A percentile compares a stretch with the other conserved stretches of the same genome.
Conservation (phyloP, 805 yeast species). For the Wickerhamiella musiphila region DNA sequence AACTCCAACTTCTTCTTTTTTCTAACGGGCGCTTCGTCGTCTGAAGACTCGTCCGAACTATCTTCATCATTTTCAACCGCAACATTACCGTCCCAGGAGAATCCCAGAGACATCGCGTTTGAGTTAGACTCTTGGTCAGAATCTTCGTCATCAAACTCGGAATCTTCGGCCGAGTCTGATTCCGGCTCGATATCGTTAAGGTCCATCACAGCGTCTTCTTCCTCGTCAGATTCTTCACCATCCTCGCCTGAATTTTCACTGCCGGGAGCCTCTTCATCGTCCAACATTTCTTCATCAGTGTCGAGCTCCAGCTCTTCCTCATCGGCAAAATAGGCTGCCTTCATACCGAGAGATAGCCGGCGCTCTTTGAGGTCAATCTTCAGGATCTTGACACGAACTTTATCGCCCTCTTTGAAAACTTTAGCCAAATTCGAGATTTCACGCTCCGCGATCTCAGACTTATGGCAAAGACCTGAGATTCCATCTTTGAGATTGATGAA, state of each 20-base stretch:
- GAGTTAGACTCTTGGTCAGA: conserved; percentile 18
- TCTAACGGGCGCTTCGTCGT: conserved; percentile 19
- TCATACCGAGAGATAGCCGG: conserved; percentile 78
- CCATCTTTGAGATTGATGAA: conserved; percentile 67
- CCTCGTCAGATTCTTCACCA: conserved; percentile 16
- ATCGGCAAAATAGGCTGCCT: conserved; percentile 65
- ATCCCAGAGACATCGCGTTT: too few relatives aligned
- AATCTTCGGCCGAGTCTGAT: conserved; percentile 26
- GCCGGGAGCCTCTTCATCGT: conserved; percentile 7
- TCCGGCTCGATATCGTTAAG: conserved; percentile 15
- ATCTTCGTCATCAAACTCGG: conserved; percentile 38
- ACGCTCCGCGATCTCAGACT: conserved; percentile 54
- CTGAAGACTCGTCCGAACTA: conserved; percentile 31
- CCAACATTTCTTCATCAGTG: conserved; percentile 14
- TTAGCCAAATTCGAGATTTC: conserved; percentile 38
- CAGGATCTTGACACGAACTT: conserved; percentile 70
- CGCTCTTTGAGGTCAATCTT: conserved; percentile 45
- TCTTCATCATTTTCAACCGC: conserved; percentile 33
- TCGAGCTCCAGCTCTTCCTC: conserved; percentile 21
- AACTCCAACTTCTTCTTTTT: conserved; percentile 26
- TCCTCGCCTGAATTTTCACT: conserved; percentile 6
- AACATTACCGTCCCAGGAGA: conserved; percentile 90
- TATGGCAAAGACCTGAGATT: conserved; percentile 77
- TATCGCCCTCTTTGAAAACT: conserved; percentile 76
- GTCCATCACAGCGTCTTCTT: conserved; percentile 17